phyloP scores from a whole-genome alignment of 2,329 filamentous ascomycete genomes.

The Penicillium sp. region DNA sequence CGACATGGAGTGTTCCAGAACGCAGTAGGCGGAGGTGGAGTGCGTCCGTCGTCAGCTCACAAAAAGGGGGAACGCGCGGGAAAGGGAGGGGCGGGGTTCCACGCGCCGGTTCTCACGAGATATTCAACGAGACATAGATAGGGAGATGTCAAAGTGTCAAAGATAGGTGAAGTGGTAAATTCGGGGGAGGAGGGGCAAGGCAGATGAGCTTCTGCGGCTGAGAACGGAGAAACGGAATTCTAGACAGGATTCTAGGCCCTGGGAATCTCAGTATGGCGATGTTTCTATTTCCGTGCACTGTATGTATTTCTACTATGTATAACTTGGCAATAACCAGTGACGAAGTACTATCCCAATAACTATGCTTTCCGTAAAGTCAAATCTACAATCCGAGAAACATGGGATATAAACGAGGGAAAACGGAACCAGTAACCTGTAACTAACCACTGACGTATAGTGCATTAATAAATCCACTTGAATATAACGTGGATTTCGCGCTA shows the following conservation, averaged over 20 bases:
- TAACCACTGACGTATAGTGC: neutral
- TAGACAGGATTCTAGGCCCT: constrained; percentile 2
- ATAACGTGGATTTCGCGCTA: neutral
- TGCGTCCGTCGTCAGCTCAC: constrained; percentile 20
- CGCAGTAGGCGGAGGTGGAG: constrained; percentile 22
- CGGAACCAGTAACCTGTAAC: neutral
- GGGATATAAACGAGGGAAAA: neutral
- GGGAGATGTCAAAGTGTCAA: neutral
- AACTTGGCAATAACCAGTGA: neutral
- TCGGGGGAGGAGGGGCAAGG: constrained; percentile 8
- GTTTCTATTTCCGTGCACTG: neutral
- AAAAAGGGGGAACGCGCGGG: constrained; percentile 26
- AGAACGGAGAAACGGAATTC: neutral
- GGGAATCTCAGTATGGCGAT: neutral
- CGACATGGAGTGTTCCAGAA: constrained; percentile 24
- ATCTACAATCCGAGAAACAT: neutral
- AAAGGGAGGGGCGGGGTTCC: constrained; percentile 5
- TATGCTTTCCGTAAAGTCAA: neutral
- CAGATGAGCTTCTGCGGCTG: constrained; percentile 8
- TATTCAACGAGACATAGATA: neutral
- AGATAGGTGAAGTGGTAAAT: neutral
- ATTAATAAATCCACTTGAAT: neutral
- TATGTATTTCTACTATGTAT: too few relatives aligned
- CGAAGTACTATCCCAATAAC: neutral
- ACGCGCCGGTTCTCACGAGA: neutral